Percentiles rank a stretch among this genome's conserved stretches.
phyloP scores from a whole-genome alignment of 2,329 filamentous ascomycete species.

The Cryphonectria naterciae region DNA sequence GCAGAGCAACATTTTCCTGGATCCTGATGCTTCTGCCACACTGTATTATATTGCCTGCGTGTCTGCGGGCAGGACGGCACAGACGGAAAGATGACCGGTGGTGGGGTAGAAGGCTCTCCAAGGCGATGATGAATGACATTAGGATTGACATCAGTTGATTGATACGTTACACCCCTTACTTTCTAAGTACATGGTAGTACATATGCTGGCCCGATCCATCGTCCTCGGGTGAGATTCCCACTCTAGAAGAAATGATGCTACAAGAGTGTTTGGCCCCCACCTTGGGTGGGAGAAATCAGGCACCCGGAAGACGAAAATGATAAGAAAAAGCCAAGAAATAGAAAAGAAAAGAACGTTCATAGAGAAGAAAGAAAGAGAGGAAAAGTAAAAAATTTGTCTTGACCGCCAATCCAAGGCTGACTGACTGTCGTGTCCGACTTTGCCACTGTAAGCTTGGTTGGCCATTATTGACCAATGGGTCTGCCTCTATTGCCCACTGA shows the following conservation, averaged over 20 bases:
- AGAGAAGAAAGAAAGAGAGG: neutral
- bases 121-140: neutral
- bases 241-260: neutral
- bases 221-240: neutral
- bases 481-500: constrained; percentile 13
- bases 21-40: neutral
- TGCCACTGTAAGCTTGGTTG: neutral
- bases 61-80: neutral
- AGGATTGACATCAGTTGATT: neutral
- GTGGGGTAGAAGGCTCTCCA: no score
- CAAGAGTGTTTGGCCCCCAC: neutral
- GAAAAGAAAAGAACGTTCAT: neutral
- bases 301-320: neutral
- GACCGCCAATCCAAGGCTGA: neutral
- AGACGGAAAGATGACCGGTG: neutral
- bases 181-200: neutral
- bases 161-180: neutral
- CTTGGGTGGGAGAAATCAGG: neutral
- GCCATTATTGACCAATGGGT: neutral
- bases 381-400: neutral
- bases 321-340: neutral
- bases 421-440: neutral
- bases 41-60: neutral
- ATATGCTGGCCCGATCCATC: neutral
- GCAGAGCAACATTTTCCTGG: neutral